Evolutionary conservation across 768 basidiomycete genomes (phyloP), one percentile per base, ranked within the genome.

Genomic region (Tephrocybe sp.): DNA sequence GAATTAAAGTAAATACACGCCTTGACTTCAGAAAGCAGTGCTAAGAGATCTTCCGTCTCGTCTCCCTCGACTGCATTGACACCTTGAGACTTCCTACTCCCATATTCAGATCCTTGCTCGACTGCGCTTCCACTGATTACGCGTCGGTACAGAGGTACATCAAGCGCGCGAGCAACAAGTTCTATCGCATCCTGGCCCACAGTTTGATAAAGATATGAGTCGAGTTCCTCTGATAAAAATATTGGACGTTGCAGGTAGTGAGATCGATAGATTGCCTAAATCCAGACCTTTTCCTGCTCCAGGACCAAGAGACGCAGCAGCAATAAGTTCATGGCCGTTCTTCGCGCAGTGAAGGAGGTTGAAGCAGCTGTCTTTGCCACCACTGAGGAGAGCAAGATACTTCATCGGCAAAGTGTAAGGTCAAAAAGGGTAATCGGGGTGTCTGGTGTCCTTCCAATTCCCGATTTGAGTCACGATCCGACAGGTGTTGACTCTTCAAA

Each of bases 161-260:
- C 87, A 50, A 98, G 74, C 1, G 96, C 92, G 44, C 76, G 74
- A 18, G 93, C 94, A 49, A 98, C 86, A 45, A 88, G 76, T 43
- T 90, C 84, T 52, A 98, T 86, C 15, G 93, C 92, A 51, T 93
- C 91, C 64, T 98, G 95, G 1, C 95, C 97, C 23, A 99, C 95
- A n/a, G 96, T 98, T 68, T 99, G 97, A 68, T 98, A 99, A 67
- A 99, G 77, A 72, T 93, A 98, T 20, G 95, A 98, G 69, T 99
- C 95, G 62, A 98, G 83, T 75, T 99, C 97, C 76, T 98, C 97
- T 97, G 67, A n/a, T 38, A 37, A 53, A 50, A 60, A 57, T 53
- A 58, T 57, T 50, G 41, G 45, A 54, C 53, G 58, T 58, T 46
- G 58, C 58, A 62, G 57, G 55, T 47, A 38, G 45, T 60, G 48